Evolutionary conservation across 2,329 filamentous ascomycete species (phyloP).

Genomic region (Myriosclerotinia curreyana): DNA sequence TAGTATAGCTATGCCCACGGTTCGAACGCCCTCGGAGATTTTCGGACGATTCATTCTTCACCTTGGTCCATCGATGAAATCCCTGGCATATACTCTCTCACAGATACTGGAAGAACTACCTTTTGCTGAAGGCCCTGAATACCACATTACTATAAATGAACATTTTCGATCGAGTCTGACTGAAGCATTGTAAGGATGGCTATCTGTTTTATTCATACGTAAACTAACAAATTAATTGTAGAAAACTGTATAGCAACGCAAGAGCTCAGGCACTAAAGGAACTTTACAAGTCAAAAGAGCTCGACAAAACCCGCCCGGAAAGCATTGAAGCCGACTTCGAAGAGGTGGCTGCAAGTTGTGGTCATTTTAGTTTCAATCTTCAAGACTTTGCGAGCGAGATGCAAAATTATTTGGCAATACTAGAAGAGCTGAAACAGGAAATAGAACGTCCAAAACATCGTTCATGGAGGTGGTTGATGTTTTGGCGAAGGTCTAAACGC

Average conservation of each 20-base stretch:
- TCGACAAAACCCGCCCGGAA: slow-evolving; percentile 64
- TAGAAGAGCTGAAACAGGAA: slow-evolving; percentile 79
- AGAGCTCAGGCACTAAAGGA: slow-evolving; percentile 72
- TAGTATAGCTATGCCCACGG: slow-evolving; percentile 40
- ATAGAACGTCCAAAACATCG: slow-evolving; percentile 60
- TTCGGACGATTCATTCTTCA: slow-evolving; percentile 87
- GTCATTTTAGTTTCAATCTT: slow-evolving; percentile 91
- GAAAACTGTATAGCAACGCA: slow-evolving; percentile 69
- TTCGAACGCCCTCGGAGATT: slow-evolving; percentile 72
- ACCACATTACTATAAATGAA: slow-evolving; percentile 70
- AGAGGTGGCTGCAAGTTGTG: slow-evolving; percentile 95
- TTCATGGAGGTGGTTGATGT: slow-evolving; percentile 80
- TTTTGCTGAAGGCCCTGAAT: slow-evolving; percentile 66
- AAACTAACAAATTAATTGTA: slow-evolving; percentile 16
- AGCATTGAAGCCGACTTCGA: slow-evolving; percentile 90
- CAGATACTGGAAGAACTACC: slow-evolving; percentile 85
- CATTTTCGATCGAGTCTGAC: slow-evolving; percentile 77
- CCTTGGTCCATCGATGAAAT: slow-evolving; percentile 93
- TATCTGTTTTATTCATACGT: not conserved
- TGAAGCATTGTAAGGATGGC: slow-evolving; percentile 60
- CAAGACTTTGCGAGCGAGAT: slow-evolving; percentile 90
- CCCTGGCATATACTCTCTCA: slow-evolving; percentile 84
- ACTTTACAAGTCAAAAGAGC: slow-evolving; percentile 76
- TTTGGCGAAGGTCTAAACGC: slow-evolving; percentile 57
- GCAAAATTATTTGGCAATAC: slow-evolving; percentile 73